Evolutionary conservation across 257 asterid genomes (phyloP).

Genomic region (Knoxia roxburghii): DNA sequence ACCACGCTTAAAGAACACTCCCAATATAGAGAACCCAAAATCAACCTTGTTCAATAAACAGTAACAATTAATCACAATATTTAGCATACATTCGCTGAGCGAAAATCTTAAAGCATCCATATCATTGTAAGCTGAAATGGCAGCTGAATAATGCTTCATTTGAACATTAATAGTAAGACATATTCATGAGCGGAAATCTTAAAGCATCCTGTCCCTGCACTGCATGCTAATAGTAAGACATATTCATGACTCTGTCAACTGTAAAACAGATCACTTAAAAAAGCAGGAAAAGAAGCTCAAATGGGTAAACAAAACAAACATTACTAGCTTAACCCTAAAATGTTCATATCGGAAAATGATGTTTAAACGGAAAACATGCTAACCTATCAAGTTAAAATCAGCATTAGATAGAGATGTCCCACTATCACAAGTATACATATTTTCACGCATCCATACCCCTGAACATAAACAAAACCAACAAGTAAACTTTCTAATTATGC

Average conservation of each 20-base stretch:
- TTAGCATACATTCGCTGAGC: constrained; percentile 5
- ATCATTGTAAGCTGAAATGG: background rate
- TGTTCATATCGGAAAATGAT: background rate
- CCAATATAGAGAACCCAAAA: constrained; percentile 24
- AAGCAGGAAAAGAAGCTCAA: background rate
- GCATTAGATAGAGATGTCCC: too few relatives aligned
- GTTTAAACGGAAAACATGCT: background rate
- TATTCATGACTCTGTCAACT: too few relatives aligned
- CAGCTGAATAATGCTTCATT: constrained; percentile 5
- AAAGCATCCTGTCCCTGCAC: too few relatives aligned
- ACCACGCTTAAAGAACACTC: constrained; percentile 27
- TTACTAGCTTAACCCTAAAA: background rate
- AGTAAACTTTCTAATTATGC: background rate
- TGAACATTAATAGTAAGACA: background rate
- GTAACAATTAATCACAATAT: constrained; percentile 14
- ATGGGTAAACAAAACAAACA: background rate
- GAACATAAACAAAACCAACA: background rate
- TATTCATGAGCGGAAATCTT: too few relatives aligned
- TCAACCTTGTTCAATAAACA: constrained; percentile 17
- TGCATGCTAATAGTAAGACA: too few relatives aligned
- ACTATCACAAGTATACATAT: too few relatives aligned
- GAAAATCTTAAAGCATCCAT: constrained; percentile 6
- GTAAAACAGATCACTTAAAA: background rate
- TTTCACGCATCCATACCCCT: too few relatives aligned
- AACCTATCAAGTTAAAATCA: background rate